These are phyloP conservation scores for Diaporthe citriasiana DNA, from an alignment of 2,329 filamentous ascomycete genomes.

Conservation along the genomic window DNA sequence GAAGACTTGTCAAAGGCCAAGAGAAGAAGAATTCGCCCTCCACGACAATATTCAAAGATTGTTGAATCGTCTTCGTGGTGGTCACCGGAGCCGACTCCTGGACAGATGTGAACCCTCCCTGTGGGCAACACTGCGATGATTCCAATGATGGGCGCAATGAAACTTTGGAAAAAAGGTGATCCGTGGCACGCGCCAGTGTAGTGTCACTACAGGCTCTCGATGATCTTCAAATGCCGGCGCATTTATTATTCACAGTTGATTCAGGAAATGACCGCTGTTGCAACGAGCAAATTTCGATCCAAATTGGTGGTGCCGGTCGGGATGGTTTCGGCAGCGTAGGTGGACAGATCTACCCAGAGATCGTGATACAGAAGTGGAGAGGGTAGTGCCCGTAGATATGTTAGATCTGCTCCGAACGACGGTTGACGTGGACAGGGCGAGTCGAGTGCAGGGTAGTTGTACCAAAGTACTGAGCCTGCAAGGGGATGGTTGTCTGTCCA, in stretches of 20 bases:
- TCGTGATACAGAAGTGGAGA: constrained; percentile 33
- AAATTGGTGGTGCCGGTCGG: constrained; percentile 16
- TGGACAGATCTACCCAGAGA: constrained; percentile 32
- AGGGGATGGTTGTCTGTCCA: constrained; percentile 24
- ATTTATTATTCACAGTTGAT: constrained; percentile 27
- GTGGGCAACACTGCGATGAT: background rate
- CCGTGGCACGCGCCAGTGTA: constrained; percentile 8
- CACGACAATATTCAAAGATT: background rate
- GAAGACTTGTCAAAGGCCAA: background rate
- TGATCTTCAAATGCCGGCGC: background rate
- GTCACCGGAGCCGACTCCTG: background rate
- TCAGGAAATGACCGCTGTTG: constrained; percentile 29
- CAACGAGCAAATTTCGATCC: constrained; percentile 28
- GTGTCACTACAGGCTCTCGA: background rate
- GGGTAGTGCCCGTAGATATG: constrained; percentile 34
- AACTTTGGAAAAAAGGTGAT: background rate
- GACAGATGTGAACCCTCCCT: background rate
- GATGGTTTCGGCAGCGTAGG: constrained; percentile 29
- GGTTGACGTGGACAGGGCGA: constrained; percentile 32
- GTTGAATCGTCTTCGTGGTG: background rate
- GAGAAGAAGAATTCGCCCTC: background rate
- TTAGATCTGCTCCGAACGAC: constrained; percentile 30
- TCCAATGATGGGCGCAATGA: background rate
- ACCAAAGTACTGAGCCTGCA: constrained; percentile 27
- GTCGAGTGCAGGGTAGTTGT: constrained; percentile 17